Evolutionary conservation across 148 eudicot species (phyloP).

Genomic region (Selenicereus undatus): DNA sequence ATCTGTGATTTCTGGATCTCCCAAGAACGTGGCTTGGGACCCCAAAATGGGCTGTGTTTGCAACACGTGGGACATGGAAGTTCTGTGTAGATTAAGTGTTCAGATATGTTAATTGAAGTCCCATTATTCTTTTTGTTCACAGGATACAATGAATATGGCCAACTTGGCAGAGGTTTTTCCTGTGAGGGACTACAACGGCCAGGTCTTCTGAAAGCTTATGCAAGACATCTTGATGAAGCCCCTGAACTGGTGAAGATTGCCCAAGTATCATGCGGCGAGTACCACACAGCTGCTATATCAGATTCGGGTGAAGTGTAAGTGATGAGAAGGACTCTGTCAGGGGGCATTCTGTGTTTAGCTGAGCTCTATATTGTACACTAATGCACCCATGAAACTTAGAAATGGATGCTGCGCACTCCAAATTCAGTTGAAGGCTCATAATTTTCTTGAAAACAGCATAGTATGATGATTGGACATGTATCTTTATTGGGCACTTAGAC

Average conservation of each 20-base stretch:
- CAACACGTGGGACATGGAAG: not conserved
- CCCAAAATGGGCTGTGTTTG: too few relatives aligned
- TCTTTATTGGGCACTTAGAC: too few relatives aligned
- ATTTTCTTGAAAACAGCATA: too few relatives aligned
- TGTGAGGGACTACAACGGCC: slow-evolving; percentile 96
- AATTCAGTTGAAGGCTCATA: too few relatives aligned
- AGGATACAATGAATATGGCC: slow-evolving; percentile 98
- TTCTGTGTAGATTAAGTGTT: too few relatives aligned
- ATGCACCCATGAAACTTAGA: too few relatives aligned
- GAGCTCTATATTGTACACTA: slow-evolving; percentile 14
- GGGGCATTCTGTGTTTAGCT: slow-evolving; percentile 1
- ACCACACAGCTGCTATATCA: slow-evolving; percentile 91
- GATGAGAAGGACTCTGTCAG: slow-evolving; percentile 3
- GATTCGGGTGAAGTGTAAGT: slow-evolving; percentile 97
- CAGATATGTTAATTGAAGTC: too few relatives aligned
- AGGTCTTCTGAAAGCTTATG: slow-evolving; percentile 65
- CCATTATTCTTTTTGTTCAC: slow-evolving; percentile 3
- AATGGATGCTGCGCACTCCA: too few relatives aligned
- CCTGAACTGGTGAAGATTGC: slow-evolving; percentile 86
- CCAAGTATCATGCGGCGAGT: slow-evolving; percentile 93
- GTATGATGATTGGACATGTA: too few relatives aligned
- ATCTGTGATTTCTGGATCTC: too few relatives aligned
- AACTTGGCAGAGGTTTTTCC: slow-evolving; percentile 94
- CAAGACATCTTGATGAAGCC: slow-evolving; percentile 86
- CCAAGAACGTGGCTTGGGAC: too few relatives aligned